Evolutionary conservation across 2,329 filamentous ascomycete species (phyloP), one percentile per base, ranked within the genome.

Genomic region (Alternaria consortialis): DNA sequence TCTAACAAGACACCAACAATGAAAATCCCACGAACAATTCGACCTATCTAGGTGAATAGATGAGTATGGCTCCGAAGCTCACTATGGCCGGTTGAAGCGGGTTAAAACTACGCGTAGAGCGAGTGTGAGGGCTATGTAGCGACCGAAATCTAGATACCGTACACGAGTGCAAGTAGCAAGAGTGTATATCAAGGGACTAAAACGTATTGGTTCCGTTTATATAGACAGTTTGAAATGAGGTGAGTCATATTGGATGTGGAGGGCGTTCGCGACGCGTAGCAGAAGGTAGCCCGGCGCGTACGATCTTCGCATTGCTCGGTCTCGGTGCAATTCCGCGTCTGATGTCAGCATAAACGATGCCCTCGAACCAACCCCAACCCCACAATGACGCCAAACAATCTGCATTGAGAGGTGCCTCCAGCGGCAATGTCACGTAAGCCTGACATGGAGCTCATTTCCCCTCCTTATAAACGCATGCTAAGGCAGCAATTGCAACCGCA

Each of bases 331-430:
- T 58, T 58, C 39, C 55, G 55, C 39, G 31, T 44, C 15, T 37
- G 31, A 39, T 27, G 52, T 59, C 56, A 44, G 32, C 25, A 50
- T 36, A 3, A 23, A 25, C 36, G 25, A 13, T 53, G n/a, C 31
- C 13, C 37, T 37, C 9, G 37, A 42, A 37, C 23, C 40, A 47
- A 47, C 34, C 13, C 31, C 8, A 12, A 60, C 66, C 63, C 63
- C 67, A 66, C 56, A 69, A 65, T 69, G 62, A 64, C 65, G 62
- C 58, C 51, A 54, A 36, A 40, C 42, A 40, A 23, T 5, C 25
- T 50, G 50, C 36, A 15, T 37, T 9, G 34, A 51, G 20, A 2
- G 20, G 37, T 17, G 43, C 36, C 54, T 56, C 47, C 44, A 31
- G 37, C 48, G 29, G 37, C 11, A 36, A 56, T 42, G 37, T 27